Evolutionary conservation across 1,284 basidiomycete species (phyloP).

Genomic region (Ceratobasidium theobromae): DNA sequence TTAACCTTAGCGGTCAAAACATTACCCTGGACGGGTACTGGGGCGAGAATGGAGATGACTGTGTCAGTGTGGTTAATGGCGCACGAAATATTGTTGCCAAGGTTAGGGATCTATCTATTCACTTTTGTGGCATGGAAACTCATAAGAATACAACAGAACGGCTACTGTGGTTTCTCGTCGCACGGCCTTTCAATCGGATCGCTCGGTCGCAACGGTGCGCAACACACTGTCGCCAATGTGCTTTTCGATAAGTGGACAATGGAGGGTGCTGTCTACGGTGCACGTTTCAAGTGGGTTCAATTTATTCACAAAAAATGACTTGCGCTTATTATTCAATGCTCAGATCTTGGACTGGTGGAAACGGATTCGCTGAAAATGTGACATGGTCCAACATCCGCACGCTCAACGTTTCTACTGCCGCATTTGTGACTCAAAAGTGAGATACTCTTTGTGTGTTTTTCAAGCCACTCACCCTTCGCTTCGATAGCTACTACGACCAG

Average conservation of each 20-base stretch:
- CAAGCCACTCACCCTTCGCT: conserved; percentile 4
- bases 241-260: conserved; percentile 52
- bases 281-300: conserved; percentile 45
- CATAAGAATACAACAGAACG: conserved; percentile 40
- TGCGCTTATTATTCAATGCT: conserved; percentile 37
- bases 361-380: conserved; percentile 50
- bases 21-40: conserved; percentile 51
- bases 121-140: not conserved
- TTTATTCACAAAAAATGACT: not conserved
- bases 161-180: conserved; percentile 51
- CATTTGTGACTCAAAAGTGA: conserved; percentile 53
- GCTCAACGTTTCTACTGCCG: conserved; percentile 49
- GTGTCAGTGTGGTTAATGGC: conserved; percentile 51
- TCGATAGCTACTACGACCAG: conserved; percentile 35
- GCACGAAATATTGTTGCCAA: conserved; percentile 50
- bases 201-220: conserved; percentile 48
- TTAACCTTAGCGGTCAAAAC: conserved; percentile 50
- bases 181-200: conserved; percentile 54
- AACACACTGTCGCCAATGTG: conserved; percentile 47
- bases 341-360: conserved; percentile 53
- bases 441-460: conserved; percentile 31
- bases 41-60: conserved; percentile 54
- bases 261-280: conserved; percentile 52
- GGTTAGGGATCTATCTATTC: not conserved
- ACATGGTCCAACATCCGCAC: conserved; percentile 52